A percentile compares a stretch with the other conserved stretches of the same genome.
phyloP scores from a whole-genome alignment of 495 filamentous ascomycete genomes.

The Symbiotaphrina buchneri region DNA sequence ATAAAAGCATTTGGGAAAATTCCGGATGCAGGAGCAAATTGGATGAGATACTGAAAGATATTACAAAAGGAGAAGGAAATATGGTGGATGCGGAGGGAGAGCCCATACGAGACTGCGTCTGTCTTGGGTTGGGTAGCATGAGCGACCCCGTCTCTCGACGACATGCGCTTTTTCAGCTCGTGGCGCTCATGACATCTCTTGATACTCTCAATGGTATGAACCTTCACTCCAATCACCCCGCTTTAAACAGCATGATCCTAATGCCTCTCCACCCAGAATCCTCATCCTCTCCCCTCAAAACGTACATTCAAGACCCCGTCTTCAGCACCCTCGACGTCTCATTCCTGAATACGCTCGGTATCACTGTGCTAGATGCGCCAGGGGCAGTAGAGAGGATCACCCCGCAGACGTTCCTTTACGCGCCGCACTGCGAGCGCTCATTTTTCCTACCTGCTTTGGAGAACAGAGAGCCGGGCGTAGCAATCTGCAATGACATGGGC shows the following conservation, averaged over 20 bases:
- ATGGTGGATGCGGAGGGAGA: background rate
- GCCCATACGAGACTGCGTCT: too few relatives aligned
- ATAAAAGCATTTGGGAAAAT: constrained; percentile 1
- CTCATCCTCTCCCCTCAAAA: too few relatives aligned
- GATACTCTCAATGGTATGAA: constrained; percentile 6
- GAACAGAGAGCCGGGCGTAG: constrained; percentile 1
- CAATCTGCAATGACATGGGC: constrained; percentile 4
- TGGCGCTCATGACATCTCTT: constrained; percentile 31
- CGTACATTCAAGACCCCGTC: constrained; percentile 46
- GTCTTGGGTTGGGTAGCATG: background rate
- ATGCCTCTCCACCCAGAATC: too few relatives aligned
- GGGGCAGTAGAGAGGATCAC: constrained; percentile 29
- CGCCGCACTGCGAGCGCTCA: constrained; percentile 6
- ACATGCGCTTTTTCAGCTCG: constrained; percentile 30
- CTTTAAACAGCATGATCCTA: background rate
- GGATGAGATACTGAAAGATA: background rate
- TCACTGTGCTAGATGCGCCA: constrained; percentile 32
- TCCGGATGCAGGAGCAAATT: background rate
- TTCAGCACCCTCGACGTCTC: constrained; percentile 37
- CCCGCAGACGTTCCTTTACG: constrained; percentile 30
- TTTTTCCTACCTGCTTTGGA: constrained; percentile 4
- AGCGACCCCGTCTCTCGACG: constrained; percentile 15
- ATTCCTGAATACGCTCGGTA: constrained; percentile 27
- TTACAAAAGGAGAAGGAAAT: background rate
- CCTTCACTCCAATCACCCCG: background rate